Percentiles rank a stretch among this genome's conserved stretches.
These are phyloP conservation scores for Debaryomycetaceae sp. DNA, from an alignment of 1,139 yeast species.

Conservation along the genomic window DNA sequence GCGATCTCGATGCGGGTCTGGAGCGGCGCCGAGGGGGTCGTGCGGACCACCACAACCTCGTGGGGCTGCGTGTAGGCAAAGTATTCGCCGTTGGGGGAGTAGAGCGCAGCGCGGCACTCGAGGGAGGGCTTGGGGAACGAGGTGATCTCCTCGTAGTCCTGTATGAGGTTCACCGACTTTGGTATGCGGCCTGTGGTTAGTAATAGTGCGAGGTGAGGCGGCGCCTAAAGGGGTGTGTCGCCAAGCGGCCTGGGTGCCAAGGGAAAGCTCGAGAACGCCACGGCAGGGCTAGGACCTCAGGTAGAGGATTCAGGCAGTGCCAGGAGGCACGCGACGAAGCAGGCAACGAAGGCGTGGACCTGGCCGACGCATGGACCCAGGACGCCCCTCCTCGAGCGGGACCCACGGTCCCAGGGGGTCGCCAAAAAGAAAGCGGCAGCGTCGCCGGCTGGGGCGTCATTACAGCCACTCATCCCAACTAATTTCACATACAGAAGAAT, in stretches of 20 bases:
- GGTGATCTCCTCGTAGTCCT: slow-evolving; percentile 41
- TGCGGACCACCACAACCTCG: slow-evolving; percentile 54
- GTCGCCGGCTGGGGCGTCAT: too few species aligned
- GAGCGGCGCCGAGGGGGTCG: slow-evolving; percentile 26
- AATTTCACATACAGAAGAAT: slow-evolving; percentile 42
- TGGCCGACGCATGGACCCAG: too few species aligned
- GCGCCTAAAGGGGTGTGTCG: not conserved
- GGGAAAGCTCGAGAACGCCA: slow-evolving; percentile 2
- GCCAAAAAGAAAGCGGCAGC: too few species aligned
- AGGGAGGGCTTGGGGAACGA: slow-evolving; percentile 31
- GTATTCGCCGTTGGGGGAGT: slow-evolving; percentile 51
- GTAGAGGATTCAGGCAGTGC: too few species aligned
- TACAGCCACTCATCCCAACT: too few species aligned
- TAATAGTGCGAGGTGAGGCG: slow-evolving; percentile 1
- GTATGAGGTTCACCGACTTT: slow-evolving; percentile 53
- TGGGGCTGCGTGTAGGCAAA: slow-evolving; percentile 57
- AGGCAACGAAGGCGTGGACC: too few species aligned
- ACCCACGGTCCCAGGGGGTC: too few species aligned
- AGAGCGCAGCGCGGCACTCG: slow-evolving; percentile 44
- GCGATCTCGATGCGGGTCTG: slow-evolving; percentile 43
- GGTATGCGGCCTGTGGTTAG: slow-evolving; percentile 53
- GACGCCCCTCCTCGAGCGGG: too few species aligned
- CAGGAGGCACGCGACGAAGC: too few species aligned
- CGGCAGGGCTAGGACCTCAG: too few species aligned
- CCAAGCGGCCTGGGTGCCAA: not conserved